Evolutionary conservation across 2,329 filamentous ascomycete species (phyloP), one percentile per base, ranked within the genome.

Genomic region (Diaporthe batatas): DNA sequence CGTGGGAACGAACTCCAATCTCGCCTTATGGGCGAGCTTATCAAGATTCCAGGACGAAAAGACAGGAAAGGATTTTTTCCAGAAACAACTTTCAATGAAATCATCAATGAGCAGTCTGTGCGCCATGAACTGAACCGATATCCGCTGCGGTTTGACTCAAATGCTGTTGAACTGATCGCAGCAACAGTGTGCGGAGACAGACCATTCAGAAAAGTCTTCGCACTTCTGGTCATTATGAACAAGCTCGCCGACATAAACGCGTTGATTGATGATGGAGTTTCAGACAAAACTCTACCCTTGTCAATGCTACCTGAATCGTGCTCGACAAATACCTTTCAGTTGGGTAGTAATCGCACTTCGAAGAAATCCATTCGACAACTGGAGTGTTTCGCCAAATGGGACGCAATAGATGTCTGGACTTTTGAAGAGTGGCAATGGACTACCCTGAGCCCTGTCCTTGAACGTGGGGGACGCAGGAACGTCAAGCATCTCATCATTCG

Each of bases 391-490:
- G n/a, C 6, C n/a, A 36, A 23, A 3, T 74, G 69, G 72, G 23
- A 25, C 16, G 10, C 44, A 16, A 21, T 59, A 34, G 39, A 68
- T 6, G 54, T 74, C 5, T 67, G 68, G 32, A 69, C 55, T 18
- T 75, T 75, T 42, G 71, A 75, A 34, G 59, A 75, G 23, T 74
- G 67, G 70, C 75, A 75, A 42, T 76, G 73, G 75, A 73, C 64
- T 4, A 75, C 69, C 1, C n/a, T 75, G 18, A 53, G 73, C 10
- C 75, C 75, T 7, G 72, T 71, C 42, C 75, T 76, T 34, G 32
- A 54, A 6, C 7, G 49, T 12, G 47, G 69, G 11, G 18, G 65
- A 34, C 54, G 49, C 3, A 72, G 70, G 47, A 44, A 68, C n/a
- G 70, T 75, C 12, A 36, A 54, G 5, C 73, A 74, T 39, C 70